These are phyloP conservation scores for Wickerhamiella cacticola DNA, from an alignment of 805 yeast genomes.

Conservation along the genomic window DNA sequence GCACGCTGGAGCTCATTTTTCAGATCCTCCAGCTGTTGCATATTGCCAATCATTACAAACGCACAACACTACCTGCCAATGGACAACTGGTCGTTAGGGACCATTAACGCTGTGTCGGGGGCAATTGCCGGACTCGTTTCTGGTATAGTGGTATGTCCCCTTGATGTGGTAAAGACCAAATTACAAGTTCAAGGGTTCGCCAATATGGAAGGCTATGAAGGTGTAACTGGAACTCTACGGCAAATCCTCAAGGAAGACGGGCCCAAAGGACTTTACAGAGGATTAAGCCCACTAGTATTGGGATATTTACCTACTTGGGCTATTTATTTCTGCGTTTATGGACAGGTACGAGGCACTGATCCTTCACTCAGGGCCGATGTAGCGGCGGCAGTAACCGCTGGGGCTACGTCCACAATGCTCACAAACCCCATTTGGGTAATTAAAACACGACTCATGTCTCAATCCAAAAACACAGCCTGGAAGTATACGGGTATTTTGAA, in stretches of 20 bases:
- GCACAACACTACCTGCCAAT: background rate
- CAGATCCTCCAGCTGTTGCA: slow-evolving; percentile 16
- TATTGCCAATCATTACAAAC: background rate
- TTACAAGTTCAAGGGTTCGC: slow-evolving; percentile 76
- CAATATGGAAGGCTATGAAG: slow-evolving; percentile 19
- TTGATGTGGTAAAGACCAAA: slow-evolving; percentile 90
- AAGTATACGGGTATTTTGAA: slow-evolving; percentile 68
- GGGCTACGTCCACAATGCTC: slow-evolving; percentile 66
- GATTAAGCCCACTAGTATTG: slow-evolving; percentile 78
- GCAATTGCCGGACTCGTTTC: slow-evolving; percentile 89
- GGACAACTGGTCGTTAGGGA: slow-evolving; percentile 18
- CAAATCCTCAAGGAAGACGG: slow-evolving; percentile 72
- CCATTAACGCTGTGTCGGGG: slow-evolving; percentile 68
- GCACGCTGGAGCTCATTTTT: slow-evolving; percentile 37
- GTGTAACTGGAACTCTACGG: slow-evolving; percentile 40
- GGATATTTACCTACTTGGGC: slow-evolving; percentile 98
- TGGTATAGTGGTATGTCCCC: slow-evolving; percentile 84
- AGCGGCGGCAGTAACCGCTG: slow-evolving; percentile 71
- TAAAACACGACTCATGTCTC: slow-evolving; percentile 83
- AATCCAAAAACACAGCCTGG: slow-evolving; percentile 27
- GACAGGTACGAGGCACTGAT: slow-evolving; percentile 27
- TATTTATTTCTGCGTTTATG: slow-evolving; percentile 85
- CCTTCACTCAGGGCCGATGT: slow-evolving; percentile 10
- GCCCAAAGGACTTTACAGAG: slow-evolving; percentile 69
- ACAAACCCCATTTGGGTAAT: slow-evolving; percentile 95